Base-by-base conservation (phyloP, 2,329 filamentous ascomycete genomes). In the Cercospora sesami region DNA sequence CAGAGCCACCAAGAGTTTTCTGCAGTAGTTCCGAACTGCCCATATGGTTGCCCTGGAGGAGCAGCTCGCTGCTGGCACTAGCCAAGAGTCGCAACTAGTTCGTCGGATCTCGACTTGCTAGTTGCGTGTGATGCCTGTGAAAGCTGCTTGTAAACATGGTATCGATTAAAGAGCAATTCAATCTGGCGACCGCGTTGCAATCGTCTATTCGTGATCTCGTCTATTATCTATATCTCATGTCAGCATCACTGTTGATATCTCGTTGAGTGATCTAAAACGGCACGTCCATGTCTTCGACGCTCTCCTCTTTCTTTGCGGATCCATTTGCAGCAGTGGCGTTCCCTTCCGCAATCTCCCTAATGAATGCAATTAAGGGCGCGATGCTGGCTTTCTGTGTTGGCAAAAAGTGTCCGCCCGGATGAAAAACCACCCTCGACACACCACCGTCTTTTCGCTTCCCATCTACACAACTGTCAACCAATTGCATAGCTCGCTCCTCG, bases 361-460 rank as follows among this genome's bases (percentile, higher is more conserved):
- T 87, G 76, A 94, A 96, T 0, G 85, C 87, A 4, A 90, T 89
- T 71, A 96, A 80, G 33, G 90, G 90, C 83, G 90, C 89, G 21
- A 90, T 87, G 86, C 91, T 95, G 73, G 93, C 90, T 81, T 91
- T 92, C 73, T 90, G 88, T 63, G 80, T 89, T 0, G 94, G 94
- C 75, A 97, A 86, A 76, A 96, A 93, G 79, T 98, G 94, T 0
- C 94, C 94, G 7, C 94, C 94, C 1, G 94, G 94, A 79, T 96
- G 93, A 74, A 90, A 87, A 63, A 90, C 83, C 63, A 87, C 83
- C 73, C 81, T 85, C 51, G 70, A 68, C 31, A 76, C 76, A 31
- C 73, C 72, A 4, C 77, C 78, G 18, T 72, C 70, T 53, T 79
- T 81, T 64, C 76, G 83, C 57, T 83, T 84, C 70, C 78, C 76